Evolutionary conservation across 192 early-diverging fungal genomes (phyloP), one percentile per base, ranked within the genome.

Genomic region (Coemansia guatemalensis): DNA sequence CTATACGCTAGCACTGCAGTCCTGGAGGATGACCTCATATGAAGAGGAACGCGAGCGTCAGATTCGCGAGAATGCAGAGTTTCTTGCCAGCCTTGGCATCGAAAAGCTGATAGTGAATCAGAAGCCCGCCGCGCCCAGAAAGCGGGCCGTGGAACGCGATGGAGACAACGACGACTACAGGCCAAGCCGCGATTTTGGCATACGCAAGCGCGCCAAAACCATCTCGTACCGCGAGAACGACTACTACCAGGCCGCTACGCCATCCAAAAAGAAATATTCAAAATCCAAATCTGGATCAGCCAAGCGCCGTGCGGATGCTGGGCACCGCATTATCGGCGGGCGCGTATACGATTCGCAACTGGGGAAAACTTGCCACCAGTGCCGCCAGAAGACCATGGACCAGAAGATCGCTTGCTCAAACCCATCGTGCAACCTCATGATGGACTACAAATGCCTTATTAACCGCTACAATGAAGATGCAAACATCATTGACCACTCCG

Each of bases 381-480:
- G 76, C 60, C 67, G 76, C 23, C 76, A 79, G 58, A 79, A 79
- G 56, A 74, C 76, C 39, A 59, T 62, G 33, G 76, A 73, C 32
- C 2, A 33, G 22, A 70, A 74, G 59, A 72, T 78, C 23, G 52
- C 52, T 29, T 73, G 75, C 62, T 54, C 69, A 5, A 52, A 44
- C 30, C 29, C 56, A 4, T 26, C 41, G 17, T 79, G 76, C 48
- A 79, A 22, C 8, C 2, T 70, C 1, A 62, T 60, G 67, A 67
- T 80, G 23, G 72, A 74, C 68, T 48, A 64, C 39, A 29, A 26
- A 21, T 80, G 77, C 23, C 60, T 80, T 52, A 11, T 62, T 39
- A 57, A 67, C 56, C 54, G 68, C 20, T 80, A 74, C 64, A 64
- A 56, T 30, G 77, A 74, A 32, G 56, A 74, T 33, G 63, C 64